Evolutionary conservation across 805 yeast genomes (phyloP), one percentile per base, ranked within the genome.

Genomic region (Starmera caribaea): DNA sequence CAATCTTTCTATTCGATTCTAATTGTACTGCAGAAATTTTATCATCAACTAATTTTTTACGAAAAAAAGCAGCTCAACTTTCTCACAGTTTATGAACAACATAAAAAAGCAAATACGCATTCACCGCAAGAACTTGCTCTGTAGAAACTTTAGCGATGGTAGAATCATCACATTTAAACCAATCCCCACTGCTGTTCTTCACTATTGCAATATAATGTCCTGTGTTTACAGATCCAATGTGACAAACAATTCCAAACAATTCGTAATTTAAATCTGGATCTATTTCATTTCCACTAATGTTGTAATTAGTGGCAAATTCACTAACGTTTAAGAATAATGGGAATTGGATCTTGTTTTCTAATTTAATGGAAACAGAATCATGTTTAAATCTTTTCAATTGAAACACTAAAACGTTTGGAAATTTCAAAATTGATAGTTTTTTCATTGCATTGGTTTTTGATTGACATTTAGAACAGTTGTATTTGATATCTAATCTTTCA

Each of bases 131-230:
- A 12, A 89, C 95, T 41, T 79, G 79, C 36, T 76, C 74, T 39
- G 71, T 76, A 8, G 77, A 58, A 10, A 87, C 71, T 40, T 75
- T 58, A 2, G 88, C 74, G 12, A 92, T 82, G 51, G 79, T 76
- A 14, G 92, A 78, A 62, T 92, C 99, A 55, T 92, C 96, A 57
- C 88, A 89, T 56, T 76, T 79, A 56, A 82, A 82, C 99, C 99
- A 92, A 50, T 73, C 69, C 3, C 87, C 83, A 33, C 74, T 72
- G n/a, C 74, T 65, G 40, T 69, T 74, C 55, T 89, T 90, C 44
- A 85, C 73, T 51, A 80, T 70, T 14, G 92, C 81, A 12, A 89
- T 73, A 57, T 92, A 92, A 59, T 92, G 99, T 10, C 99, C 99
- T 2, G 97, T 92, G 56, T 87, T 87, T 7, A 90, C 92, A 15